A percentile compares a stretch with the other conserved stretches of the same genome.
These are phyloP conservation scores for Nakazawaea populi DNA, from an alignment of 805 yeast genomes.

Conservation along the genomic window DNA sequence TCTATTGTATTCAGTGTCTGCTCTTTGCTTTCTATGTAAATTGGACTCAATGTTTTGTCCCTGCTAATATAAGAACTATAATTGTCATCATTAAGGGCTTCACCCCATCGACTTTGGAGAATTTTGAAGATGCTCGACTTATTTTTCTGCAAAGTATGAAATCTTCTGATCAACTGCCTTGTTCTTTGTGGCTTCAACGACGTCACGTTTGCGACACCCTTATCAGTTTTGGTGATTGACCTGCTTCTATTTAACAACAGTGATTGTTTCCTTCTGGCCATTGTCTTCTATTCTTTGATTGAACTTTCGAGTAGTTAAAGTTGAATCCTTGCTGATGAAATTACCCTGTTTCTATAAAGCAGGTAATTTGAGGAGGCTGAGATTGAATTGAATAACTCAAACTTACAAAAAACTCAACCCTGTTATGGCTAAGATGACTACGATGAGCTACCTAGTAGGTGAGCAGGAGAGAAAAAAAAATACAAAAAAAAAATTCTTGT, in stretches of 20 bases:
- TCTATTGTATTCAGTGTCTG: constrained; percentile 13
- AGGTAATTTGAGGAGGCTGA: too few species aligned
- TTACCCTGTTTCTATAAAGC: too few species aligned
- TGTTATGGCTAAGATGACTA: too few species aligned
- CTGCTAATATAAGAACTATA: constrained; percentile 10
- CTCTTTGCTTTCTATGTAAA: constrained; percentile 12
- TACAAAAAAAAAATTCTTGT: neutral
- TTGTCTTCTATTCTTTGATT: too few species aligned
- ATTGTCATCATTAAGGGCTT: constrained; percentile 18
- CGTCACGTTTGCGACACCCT: constrained; percentile 27
- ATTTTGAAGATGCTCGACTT: constrained; percentile 33
- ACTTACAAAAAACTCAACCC: too few species aligned
- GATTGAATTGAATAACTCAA: too few species aligned
- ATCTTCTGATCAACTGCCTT: constrained; percentile 69
- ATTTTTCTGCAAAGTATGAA: constrained; percentile 64
- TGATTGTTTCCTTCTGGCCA: constrained; percentile 14
- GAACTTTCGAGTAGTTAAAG: too few species aligned
- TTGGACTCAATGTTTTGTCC: neutral
- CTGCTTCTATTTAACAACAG: constrained; percentile 24
- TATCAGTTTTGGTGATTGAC: constrained; percentile 25
- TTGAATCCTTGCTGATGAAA: too few species aligned
- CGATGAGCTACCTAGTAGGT: constrained; percentile 1
- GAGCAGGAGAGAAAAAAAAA: neutral
- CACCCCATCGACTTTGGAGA: constrained; percentile 19
- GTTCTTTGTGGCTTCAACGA: constrained; percentile 64